Evolutionary conservation across 768 basidiomycete genomes (phyloP).

Genomic region (Candolleomyces efflorescens): DNA sequence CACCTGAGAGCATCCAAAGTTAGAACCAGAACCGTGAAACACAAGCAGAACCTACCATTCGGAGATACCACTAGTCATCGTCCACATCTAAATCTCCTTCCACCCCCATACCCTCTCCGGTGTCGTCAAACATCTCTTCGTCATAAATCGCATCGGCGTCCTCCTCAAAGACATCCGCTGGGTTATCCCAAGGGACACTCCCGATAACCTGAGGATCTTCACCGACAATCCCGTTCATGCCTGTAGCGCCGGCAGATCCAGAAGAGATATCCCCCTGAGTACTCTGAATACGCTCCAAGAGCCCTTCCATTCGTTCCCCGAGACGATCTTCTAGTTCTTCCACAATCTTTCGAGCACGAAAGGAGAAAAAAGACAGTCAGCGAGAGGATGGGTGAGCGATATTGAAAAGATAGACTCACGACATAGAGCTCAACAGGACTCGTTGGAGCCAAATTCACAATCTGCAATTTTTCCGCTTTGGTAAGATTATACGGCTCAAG

Average conservation of each 20-base stretch:
- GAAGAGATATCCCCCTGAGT: not conserved
- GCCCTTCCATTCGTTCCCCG: constrained; percentile 61
- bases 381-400: not conserved
- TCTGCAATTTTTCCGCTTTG: constrained; percentile 88
- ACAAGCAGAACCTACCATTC: too few species aligned
- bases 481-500: constrained; percentile 72
- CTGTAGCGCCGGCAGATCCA: not conserved
- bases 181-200: not conserved
- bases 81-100: constrained; percentile 57
- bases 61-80: not conserved
- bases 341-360: constrained; percentile 66
- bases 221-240: not conserved
- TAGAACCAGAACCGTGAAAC: not conserved
- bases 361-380: not conserved
- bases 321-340: constrained; percentile 89
- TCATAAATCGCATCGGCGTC: constrained; percentile 41
- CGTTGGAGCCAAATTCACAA: constrained; percentile 86
- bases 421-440: constrained; percentile 85
- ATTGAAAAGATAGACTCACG: constrained; percentile 43
- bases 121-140: constrained; percentile 60
- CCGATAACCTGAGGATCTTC: constrained; percentile 25
- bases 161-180: constrained; percentile 19
- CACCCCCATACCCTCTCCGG: constrained; percentile 59
- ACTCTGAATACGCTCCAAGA: constrained; percentile 51
- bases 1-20: not conserved